A percentile compares a stretch with the other conserved stretches of the same genome.
These are phyloP conservation scores for Colletotrichum sp. DNA, from an alignment of 2,329 filamentous ascomycete species.

Conservation along the genomic window DNA sequence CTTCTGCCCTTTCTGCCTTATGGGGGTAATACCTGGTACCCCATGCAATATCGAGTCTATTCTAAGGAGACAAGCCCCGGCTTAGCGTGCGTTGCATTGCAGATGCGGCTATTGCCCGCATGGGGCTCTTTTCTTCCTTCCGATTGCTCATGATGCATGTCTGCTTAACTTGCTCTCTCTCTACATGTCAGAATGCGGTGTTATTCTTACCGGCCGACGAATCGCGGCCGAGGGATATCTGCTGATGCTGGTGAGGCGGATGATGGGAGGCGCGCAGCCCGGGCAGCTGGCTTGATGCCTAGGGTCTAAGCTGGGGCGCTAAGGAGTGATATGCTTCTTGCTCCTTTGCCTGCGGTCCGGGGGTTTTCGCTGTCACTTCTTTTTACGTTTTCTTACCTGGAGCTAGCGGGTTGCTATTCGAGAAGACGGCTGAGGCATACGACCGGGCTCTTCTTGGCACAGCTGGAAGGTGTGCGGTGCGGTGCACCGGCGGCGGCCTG, in stretches of 20 bases:
- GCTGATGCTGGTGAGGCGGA: constrained; percentile 3
- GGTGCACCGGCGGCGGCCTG: not conserved
- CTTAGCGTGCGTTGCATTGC: constrained; percentile 1
- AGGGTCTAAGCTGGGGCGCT: not conserved
- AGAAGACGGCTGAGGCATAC: not conserved
- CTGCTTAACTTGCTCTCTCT: not conserved
- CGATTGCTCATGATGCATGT: not conserved
- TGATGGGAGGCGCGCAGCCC: not conserved
- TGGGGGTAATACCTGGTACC: not conserved
- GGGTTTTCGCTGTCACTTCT: not conserved
- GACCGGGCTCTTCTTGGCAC: not conserved
- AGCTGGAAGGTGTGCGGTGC: not conserved
- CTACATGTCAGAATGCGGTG: not conserved
- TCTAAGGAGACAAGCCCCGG: not conserved
- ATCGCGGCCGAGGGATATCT: not conserved
- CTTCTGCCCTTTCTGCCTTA: not conserved
- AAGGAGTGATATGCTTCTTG: not conserved
- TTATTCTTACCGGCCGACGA: not conserved
- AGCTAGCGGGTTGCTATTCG: not conserved
- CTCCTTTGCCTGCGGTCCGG: not conserved
- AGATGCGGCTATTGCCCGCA: not conserved
- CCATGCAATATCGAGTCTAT: not conserved
- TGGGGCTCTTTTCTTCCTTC: not conserved
- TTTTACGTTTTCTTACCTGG: not conserved
- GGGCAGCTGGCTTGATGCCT: not conserved